A percentile compares a stretch with the other conserved stretches of the same genome.
These are phyloP conservation scores for Mycena kentingensis DNA, from an alignment of 768 basidiomycete species.

Conservation along the genomic window DNA sequence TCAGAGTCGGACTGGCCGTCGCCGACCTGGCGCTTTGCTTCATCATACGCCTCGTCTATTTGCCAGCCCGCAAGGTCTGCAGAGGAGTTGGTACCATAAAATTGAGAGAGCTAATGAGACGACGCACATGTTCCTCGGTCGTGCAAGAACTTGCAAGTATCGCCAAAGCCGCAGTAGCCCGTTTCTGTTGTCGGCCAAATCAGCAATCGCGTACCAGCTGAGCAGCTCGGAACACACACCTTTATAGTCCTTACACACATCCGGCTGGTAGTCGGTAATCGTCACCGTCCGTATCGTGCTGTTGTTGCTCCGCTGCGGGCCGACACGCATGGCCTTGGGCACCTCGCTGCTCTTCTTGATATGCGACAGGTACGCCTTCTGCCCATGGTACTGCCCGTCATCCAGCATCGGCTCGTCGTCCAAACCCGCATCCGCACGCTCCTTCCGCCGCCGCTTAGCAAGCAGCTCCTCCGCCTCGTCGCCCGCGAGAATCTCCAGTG, in stretches of 20 bases:
- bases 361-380: slow-evolving; percentile 78
- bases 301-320: slow-evolving; percentile 67
- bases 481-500: slow-evolving; percentile 76
- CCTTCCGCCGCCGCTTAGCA: slow-evolving; percentile 66
- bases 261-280: slow-evolving; percentile 96
- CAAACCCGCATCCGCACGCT: slow-evolving; percentile 50
- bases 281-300: slow-evolving; percentile 93
- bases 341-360: slow-evolving; percentile 81
- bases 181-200: slow-evolving; percentile 64
- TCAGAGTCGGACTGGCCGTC: slow-evolving; percentile 54
- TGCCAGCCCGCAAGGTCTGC: slow-evolving; percentile 98
- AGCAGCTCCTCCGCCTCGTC: slow-evolving; percentile 80
- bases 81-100: slow-evolving; percentile 6
- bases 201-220: not conserved
- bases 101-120: slow-evolving; percentile 6
- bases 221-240: slow-evolving; percentile 51
- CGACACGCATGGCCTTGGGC: slow-evolving; percentile 86
- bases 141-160: slow-evolving; percentile 98
- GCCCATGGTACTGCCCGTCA: slow-evolving; percentile 86
- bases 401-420: slow-evolving; percentile 65
- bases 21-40: slow-evolving; percentile 61
- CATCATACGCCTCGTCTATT: slow-evolving; percentile 88
- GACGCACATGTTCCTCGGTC: slow-evolving; percentile 91
- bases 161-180: slow-evolving; percentile 98
- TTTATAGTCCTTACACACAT: slow-evolving; percentile 99